phyloP scores from a whole-genome alignment of 2,329 filamentous ascomycete genomes.

The Apiospora pterosperma region DNA sequence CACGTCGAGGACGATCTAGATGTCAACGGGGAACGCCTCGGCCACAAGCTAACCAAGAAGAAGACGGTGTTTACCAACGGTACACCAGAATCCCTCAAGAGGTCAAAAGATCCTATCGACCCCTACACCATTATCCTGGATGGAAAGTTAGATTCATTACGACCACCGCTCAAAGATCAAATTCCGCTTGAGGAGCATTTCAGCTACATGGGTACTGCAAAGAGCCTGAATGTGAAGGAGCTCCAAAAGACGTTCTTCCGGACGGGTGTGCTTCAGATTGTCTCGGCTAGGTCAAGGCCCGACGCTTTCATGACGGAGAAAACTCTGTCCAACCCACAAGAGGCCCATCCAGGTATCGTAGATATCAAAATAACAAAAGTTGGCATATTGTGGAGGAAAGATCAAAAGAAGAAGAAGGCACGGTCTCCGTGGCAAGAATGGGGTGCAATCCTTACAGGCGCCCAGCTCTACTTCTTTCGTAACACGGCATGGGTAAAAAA shows the following conservation, averaged over 20 bases:
- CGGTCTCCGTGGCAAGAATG: conserved; percentile 98
- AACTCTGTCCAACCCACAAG: conserved; percentile 78
- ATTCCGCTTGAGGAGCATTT: conserved; percentile 92
- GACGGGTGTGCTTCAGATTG: conserved; percentile 89
- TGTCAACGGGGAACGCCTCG: conserved; percentile 69
- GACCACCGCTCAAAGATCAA: conserved; percentile 86
- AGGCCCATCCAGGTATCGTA: conserved; percentile 87
- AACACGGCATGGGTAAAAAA: conserved; percentile 91
- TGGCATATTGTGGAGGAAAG: conserved; percentile 90
- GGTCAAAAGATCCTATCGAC: conserved; percentile 82
- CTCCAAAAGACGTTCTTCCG: conserved; percentile 87
- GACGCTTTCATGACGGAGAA: conserved; percentile 93
- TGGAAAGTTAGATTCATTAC: conserved; percentile 74
- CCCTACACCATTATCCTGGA: conserved; percentile 95
- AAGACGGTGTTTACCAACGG: conserved; percentile 67
- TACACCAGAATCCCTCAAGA: conserved; percentile 61
- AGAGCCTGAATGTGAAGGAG: conserved; percentile 73
- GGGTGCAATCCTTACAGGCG: conserved; percentile 95
- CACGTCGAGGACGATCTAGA: conserved; percentile 92
- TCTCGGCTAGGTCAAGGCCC: conserved; percentile 87
- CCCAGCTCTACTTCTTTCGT: conserved; percentile 93
- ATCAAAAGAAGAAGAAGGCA: conserved; percentile 87
- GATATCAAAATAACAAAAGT: conserved; percentile 98
- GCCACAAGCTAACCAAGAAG: conserved; percentile 59
- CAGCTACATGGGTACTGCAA: conserved; percentile 75